These are phyloP conservation scores for Chalaropsis thielavioides DNA, from an alignment of 2,329 filamentous ascomycete species.

Conservation along the genomic window DNA sequence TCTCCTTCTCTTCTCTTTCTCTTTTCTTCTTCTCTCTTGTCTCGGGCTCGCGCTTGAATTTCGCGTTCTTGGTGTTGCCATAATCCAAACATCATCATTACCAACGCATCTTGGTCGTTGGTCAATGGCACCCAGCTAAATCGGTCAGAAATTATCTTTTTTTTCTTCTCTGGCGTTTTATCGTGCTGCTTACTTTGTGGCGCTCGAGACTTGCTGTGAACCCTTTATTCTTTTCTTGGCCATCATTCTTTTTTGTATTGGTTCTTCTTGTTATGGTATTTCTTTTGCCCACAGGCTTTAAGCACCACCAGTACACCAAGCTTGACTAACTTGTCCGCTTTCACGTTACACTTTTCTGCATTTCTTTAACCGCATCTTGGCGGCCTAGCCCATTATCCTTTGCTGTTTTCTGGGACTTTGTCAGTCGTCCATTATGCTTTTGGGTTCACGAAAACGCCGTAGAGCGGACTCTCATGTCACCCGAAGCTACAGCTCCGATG, in stretches of 20 bases:
- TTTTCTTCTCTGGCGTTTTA: background rate
- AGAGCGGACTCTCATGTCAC: conserved; percentile 2
- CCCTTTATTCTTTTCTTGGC: background rate
- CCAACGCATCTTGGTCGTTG: background rate
- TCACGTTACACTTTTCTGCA: background rate
- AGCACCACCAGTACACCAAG: background rate
- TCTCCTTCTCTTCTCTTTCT: background rate
- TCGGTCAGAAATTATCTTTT: background rate
- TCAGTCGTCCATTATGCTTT: background rate
- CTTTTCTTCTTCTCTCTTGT: conserved; percentile 1
- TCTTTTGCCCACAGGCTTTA: background rate
- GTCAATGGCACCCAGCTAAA: background rate
- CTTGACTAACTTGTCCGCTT: background rate
- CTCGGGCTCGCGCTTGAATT: background rate
- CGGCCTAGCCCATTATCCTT: too few species aligned
- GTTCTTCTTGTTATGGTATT: conserved; percentile 5
- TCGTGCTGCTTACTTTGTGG: conserved; percentile 1
- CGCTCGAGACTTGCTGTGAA: background rate
- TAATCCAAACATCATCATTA: conserved; percentile 5
- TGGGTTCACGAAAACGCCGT: conserved; percentile 5
- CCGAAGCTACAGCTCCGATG: conserved; percentile 9
- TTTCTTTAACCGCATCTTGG: background rate
- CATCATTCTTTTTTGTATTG: conserved; percentile 1
- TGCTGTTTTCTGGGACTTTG: background rate
- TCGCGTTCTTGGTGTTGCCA: background rate